Evolutionary conservation across 164 flowering plant species (phyloP).

Genomic region (Magnolia sinica): DNA sequence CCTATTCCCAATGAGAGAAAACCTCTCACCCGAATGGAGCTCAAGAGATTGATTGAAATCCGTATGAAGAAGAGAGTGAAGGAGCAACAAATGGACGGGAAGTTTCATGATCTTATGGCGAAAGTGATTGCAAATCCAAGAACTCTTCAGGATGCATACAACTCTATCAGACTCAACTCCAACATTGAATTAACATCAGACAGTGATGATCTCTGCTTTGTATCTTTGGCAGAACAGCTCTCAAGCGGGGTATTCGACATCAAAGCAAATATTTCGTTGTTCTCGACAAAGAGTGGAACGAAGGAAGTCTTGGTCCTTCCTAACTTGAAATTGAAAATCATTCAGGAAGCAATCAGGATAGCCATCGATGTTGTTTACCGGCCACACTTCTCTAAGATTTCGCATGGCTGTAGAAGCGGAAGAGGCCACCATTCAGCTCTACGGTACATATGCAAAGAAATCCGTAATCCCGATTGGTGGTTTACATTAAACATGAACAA

Average conservation of each 20-base stretch:
- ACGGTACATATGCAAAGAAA: constrained; percentile 63
- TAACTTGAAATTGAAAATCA: constrained; percentile 55
- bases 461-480: constrained; percentile 72
- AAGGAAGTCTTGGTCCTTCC: constrained; percentile 76
- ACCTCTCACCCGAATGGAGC: constrained; percentile 30
- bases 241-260: constrained; percentile 51
- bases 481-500: constrained; percentile 52
- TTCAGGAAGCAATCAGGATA: constrained; percentile 83
- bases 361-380: constrained; percentile 78
- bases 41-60: constrained; percentile 55
- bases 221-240: constrained; percentile 64
- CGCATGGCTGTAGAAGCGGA: constrained; percentile 90
- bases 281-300: constrained; percentile 43
- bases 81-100: constrained; percentile 62
- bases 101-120: constrained; percentile 55
- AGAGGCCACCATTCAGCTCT: constrained; percentile 68
- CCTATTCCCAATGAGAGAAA: constrained; percentile 24
- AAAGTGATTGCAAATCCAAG: constrained; percentile 69
- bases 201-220: constrained; percentile 36
- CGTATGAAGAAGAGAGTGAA: constrained; percentile 87
- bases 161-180: constrained; percentile 56
- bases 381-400: constrained; percentile 80
- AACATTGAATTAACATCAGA: constrained; percentile 45
- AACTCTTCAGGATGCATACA: constrained; percentile 76
- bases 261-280: constrained; percentile 46